Evolutionary conservation across 768 basidiomycete genomes (phyloP), one percentile per base, ranked within the genome.

Genomic region (Suillus decipiens): DNA sequence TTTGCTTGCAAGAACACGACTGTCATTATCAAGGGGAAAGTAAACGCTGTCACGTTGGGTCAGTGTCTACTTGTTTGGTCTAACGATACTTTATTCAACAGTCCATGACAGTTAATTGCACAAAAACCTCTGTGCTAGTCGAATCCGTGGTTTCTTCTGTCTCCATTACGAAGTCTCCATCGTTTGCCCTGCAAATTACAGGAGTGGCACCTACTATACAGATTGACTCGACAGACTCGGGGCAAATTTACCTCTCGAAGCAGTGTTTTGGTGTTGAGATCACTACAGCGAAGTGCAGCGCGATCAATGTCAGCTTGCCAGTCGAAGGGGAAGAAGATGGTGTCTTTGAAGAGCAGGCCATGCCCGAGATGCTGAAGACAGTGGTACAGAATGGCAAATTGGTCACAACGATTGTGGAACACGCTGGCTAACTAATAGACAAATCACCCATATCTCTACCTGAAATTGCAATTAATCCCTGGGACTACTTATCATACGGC

Each of bases 301-400:
- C 88, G 37, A 91, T 99, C 76, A 99, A 99, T 77, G 81, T 99
- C 66, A 92, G 86, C 68, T 72, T 98, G 24, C 95, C 95, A 0
- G 87, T 90, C 1, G 87, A 88, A 67, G 93, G 87, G 19, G 94
- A 95, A 67, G 95, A 97, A 73, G 94, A 96, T 11, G 96, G 95
- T 7, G 81, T 96, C 51, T 98, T 95, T 69, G 85, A 85, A 65
- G 97, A 99, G 75, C 87, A 88, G 66, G 83, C 96, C 1, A 80
- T 99, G 22, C 96, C 97, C 0, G 97, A 99, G 78, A 99, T 97
- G 93, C 81, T 99, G 76, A 93, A 86, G 82, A 93, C 92, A 22
- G 83, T 87, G 41, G 80, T 99, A 33, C 79, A 86, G 71, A 79
- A 84, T 65, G 96, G 96, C 12, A 96, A 91, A 76, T 78, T 99